Evolutionary conservation across 257 asterid genomes (phyloP).

Genomic region (Lycium barbarum): DNA sequence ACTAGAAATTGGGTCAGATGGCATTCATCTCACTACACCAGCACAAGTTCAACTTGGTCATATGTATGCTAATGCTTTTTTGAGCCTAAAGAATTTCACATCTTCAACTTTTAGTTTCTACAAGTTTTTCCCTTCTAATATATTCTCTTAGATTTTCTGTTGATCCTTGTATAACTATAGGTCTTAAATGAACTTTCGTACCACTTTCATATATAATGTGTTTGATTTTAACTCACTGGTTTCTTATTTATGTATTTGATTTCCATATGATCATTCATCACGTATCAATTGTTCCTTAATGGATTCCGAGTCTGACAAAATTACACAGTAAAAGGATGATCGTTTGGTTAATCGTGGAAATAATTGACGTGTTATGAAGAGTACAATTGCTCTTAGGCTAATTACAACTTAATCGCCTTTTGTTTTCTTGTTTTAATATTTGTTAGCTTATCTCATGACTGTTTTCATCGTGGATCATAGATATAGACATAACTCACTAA

Average conservation of each 20-base stretch:
- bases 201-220: background rate
- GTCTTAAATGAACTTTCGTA: background rate
- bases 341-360: background rate
- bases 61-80: conserved; percentile 56
- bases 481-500: no score
- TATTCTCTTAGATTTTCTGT: conserved; percentile 1
- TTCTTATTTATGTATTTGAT: background rate
- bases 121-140: background rate
- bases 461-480: no score
- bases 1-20: conserved; percentile 46
- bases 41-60: conserved; percentile 65
- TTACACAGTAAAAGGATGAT: background rate
- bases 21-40: conserved; percentile 57
- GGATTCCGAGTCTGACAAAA: background rate
- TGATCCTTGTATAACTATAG: background rate
- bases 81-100: background rate
- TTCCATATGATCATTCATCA: background rate
- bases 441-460: no score
- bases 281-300: background rate
- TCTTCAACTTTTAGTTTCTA: background rate
- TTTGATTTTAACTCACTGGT: background rate
- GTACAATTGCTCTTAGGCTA: background rate
- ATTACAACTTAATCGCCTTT: background rate
- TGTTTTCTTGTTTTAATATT: no score
- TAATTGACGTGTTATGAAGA: background rate